Conservation (phyloP, 1,284 basidiomycete genomes). For the Apiotrichum siamense region DNA sequence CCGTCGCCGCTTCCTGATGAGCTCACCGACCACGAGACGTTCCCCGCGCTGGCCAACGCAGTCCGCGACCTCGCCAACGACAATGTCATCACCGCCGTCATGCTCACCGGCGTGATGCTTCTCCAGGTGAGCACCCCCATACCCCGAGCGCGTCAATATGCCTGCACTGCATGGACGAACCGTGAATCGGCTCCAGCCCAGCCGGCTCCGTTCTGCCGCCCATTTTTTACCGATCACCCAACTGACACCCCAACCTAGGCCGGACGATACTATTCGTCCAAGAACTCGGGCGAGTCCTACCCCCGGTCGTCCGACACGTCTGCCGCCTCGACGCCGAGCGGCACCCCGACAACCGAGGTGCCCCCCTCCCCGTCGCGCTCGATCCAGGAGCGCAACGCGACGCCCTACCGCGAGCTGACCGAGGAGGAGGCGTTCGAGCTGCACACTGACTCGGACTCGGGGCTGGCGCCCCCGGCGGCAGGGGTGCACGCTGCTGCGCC, state of each 20-base stretch:
- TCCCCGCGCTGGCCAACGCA: slow-evolving; percentile 29
- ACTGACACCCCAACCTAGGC: slow-evolving; percentile 27
- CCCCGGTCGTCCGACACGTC: slow-evolving; percentile 13
- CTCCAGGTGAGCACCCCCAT: slow-evolving; percentile 30
- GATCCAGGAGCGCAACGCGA: slow-evolving; percentile 22
- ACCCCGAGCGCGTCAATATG: background rate
- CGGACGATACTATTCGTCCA: slow-evolving; percentile 37
- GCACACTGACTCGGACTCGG: background rate
- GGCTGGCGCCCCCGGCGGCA: background rate
- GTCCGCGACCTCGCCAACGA: slow-evolving; percentile 42
- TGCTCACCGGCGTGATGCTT: slow-evolving; percentile 45
- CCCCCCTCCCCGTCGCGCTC: slow-evolving; percentile 1
- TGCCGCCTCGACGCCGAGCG: background rate
- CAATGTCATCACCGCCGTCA: slow-evolving; percentile 44
- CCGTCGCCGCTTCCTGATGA: slow-evolving; percentile 28
- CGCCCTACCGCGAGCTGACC: slow-evolving; percentile 41
- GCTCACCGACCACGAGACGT: slow-evolving; percentile 28
- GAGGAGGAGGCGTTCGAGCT: slow-evolving; percentile 38
- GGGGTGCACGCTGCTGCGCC: too few species aligned
- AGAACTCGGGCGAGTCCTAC: slow-evolving; percentile 8
- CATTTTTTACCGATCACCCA: background rate
- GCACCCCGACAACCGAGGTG: background rate
- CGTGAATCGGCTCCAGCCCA: background rate
- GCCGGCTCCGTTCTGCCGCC: background rate
- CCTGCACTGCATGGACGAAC: background rate